Percentiles rank a stretch among this genome's conserved stretches.
Conservation (phyloP, 495 filamentous ascomycete species). For the Lophiostoma macrostomum region DNA sequence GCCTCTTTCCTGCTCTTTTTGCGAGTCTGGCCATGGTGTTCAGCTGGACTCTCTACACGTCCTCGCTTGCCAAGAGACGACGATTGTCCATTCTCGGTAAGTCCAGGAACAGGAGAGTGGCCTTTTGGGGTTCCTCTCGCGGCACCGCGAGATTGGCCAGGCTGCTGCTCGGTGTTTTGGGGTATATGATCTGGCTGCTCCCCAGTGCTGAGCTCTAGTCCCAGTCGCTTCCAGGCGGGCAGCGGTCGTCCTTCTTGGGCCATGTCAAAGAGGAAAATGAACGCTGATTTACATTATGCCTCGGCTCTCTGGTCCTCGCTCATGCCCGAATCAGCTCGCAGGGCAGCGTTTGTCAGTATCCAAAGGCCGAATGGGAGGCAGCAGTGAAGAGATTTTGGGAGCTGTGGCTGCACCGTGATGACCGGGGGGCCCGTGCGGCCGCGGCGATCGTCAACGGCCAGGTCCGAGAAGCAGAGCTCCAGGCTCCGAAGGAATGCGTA, state of each 20-base stretch:
- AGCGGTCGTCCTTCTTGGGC: conserved; percentile 29
- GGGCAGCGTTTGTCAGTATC: conserved; percentile 27
- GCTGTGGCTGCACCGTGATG: conserved; percentile 17
- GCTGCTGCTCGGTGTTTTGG: conserved; percentile 8
- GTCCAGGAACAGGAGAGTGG: neutral
- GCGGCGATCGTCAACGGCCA: conserved; percentile 2
- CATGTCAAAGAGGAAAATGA: conserved; percentile 25
- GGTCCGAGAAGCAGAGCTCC: conserved; percentile 19
- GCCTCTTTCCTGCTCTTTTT: conserved; percentile 24
- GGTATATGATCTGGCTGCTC: conserved; percentile 25
- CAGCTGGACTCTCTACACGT: conserved; percentile 20
- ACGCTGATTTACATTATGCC: conserved; percentile 9
- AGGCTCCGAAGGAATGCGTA: conserved; percentile 26
- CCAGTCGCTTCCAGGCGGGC: conserved; percentile 75
- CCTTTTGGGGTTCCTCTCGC: neutral
- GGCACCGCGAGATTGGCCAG: neutral
- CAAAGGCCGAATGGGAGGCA: conserved; percentile 28
- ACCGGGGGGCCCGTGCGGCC: conserved; percentile 18
- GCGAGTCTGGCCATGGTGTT: neutral
- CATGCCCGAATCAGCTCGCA: conserved; percentile 30
- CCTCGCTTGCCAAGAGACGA: conserved; percentile 31
- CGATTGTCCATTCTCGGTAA: conserved; percentile 8
- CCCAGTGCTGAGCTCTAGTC: conserved; percentile 66
- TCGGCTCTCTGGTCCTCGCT: conserved; percentile 20
- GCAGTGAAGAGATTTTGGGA: conserved; percentile 22